Evolutionary conservation across 768 basidiomycete species (phyloP), one percentile per base, ranked within the genome.

Genomic region (Astraeus odoratus): DNA sequence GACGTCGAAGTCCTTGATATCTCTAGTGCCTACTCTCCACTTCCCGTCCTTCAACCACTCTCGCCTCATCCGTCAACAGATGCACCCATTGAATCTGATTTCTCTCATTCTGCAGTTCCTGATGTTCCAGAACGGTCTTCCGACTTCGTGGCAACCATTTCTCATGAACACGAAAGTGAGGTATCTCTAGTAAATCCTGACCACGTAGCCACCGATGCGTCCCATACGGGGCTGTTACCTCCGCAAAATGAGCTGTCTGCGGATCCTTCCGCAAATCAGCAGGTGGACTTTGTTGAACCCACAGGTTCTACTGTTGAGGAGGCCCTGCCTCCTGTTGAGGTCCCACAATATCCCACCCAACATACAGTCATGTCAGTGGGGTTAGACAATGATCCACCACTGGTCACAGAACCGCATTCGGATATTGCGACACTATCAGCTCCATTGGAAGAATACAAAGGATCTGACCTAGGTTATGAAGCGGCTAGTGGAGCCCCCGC

Each of bases 201-300:
- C 43, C 52, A 54, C 29, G 34, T 29, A 18, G 46, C 22, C 29
- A 42, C 47, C 50, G 54, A 57, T 47, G 26, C 19, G 27, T 40
- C 44, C 40, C 49, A 55, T 39, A 50, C 57, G 52, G 51, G 55
- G 19, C 33, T 47, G 9, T 35, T 42, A 12, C 30, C 47, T 40
- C 47, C 50, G 8, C 49, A 12, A 43, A 52, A 46, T 29, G 26
- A 9, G 23, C 23, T 44, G 31, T 35, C 55, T 42, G 44, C 35
- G 26, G 26, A 9, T 24, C 23, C 43, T 35, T 35, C 55, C 41
- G 44, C 35, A 29, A 23, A 26, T 26, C 0, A 8, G 7, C 22
- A 39, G 16, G 27, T 13, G 19, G 54, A 51, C 25, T 30, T 19
- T 4, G 30, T 31, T 6, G n/a, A 19, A 22, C 19, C 15, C 27